A percentile compares a stretch with the other conserved stretches of the same genome.
Conservation (phyloP, 2,329 filamentous ascomycete genomes). For the Calonectria henricotiae region DNA sequence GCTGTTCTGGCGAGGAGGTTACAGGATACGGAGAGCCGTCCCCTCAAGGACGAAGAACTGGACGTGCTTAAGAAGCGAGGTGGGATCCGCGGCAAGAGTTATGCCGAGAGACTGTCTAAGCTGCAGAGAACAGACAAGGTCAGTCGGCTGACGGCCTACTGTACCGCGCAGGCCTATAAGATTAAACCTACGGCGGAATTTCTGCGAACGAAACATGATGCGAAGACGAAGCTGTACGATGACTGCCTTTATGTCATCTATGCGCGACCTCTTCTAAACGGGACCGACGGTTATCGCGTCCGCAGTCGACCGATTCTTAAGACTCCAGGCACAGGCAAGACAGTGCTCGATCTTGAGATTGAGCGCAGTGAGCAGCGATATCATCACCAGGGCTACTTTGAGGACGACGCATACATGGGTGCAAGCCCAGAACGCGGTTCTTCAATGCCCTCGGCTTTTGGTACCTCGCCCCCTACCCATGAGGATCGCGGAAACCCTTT, state of each 20-base stretch:
- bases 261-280: conserved; percentile 89
- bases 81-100: conserved; percentile 83
- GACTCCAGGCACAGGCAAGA: conserved; percentile 90
- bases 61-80: conserved; percentile 76
- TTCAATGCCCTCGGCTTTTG: conserved; percentile 54
- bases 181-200: conserved; percentile 91
- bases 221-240: conserved; percentile 96
- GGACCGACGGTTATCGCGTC: conserved; percentile 88
- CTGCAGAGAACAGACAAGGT: conserved; percentile 89
- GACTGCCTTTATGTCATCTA: conserved; percentile 98
- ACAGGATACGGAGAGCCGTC: conserved; percentile 75
- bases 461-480: conserved; percentile 52
- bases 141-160: conserved; percentile 93
- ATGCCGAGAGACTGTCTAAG: conserved; percentile 94
- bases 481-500: conserved; percentile 54
- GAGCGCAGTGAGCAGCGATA: conserved; percentile 92
- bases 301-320: conserved; percentile 93
- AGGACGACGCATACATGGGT: conserved; percentile 75
- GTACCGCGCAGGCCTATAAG: conserved; percentile 94
- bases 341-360: conserved; percentile 94
- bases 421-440: conserved; percentile 55
- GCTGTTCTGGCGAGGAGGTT: conserved; percentile 57
- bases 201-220: conserved; percentile 87
- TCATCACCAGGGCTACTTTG: conserved; percentile 93
- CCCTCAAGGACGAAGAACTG: conserved; percentile 79